Evolutionary conservation across 768 basidiomycete genomes (phyloP).

Genomic region (Phlebiopsis flavidoalba): DNA sequence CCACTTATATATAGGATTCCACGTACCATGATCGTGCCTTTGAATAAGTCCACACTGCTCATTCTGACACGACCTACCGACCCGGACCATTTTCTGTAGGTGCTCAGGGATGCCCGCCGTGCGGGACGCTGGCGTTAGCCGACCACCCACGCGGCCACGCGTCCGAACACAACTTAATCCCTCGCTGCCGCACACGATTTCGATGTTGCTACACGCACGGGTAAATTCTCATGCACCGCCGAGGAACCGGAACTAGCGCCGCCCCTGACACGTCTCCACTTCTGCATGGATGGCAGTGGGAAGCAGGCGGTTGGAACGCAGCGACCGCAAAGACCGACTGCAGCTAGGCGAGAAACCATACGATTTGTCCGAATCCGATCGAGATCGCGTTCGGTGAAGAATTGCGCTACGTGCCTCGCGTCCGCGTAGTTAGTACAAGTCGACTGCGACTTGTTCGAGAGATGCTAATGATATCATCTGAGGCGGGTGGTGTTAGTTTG

Average conservation of each 20-base stretch:
- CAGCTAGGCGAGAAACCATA: slow-evolving; percentile 44
- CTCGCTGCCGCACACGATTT: slow-evolving; percentile 48
- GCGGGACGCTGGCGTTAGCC: slow-evolving; percentile 24
- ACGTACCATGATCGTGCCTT: slow-evolving; percentile 49
- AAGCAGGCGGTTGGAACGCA: slow-evolving; percentile 47
- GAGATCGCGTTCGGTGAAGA: slow-evolving; percentile 28
- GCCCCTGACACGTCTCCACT: slow-evolving; percentile 61
- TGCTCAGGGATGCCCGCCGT: slow-evolving; percentile 28
- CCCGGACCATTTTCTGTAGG: slow-evolving; percentile 31
- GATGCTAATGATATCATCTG: slow-evolving; percentile 7
- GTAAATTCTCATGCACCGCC: slow-evolving; percentile 88
- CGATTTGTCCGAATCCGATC: slow-evolving; percentile 26
- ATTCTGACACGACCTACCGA: slow-evolving; percentile 15
- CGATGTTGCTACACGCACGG: slow-evolving; percentile 86
- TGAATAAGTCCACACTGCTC: slow-evolving; percentile 1
- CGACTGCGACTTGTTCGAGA: background rate
- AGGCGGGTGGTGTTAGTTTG: slow-evolving; percentile 31
- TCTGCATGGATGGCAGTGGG: slow-evolving; percentile 69
- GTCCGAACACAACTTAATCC: slow-evolving; percentile 32
- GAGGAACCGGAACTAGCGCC: no score
- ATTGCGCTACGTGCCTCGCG: slow-evolving; percentile 40
- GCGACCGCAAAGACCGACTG: slow-evolving; percentile 44
- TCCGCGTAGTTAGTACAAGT: slow-evolving; percentile 37
- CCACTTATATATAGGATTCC: background rate
- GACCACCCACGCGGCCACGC: slow-evolving; percentile 22